Evolutionary conservation across 2,329 filamentous ascomycete genomes (phyloP), one percentile per base, ranked within the genome.

Genomic region (Pseudocercospora ulei): DNA sequence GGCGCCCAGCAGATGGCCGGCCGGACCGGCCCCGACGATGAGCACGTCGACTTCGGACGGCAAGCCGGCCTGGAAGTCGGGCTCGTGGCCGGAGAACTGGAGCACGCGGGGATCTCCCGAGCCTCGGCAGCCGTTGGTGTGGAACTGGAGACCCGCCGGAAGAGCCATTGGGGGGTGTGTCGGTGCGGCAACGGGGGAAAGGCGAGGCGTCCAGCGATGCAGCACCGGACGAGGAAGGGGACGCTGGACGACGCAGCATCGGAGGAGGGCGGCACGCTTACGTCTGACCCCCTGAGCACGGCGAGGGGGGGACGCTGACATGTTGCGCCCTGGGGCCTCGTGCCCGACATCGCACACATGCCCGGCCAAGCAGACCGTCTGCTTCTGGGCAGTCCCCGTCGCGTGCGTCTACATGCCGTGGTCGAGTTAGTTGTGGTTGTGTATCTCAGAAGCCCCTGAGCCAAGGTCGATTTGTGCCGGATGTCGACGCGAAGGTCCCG

Each of bases 381-480:
- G 1, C 86, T 85, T 7, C 84, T 63, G 2, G 88, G 78, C 42
- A 96, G 68, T 1, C 88, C 88, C 57, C 85, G n/a, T n/a, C n/a
- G n/a, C n/a, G n/a, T n/a, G n/a, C n/a, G n/a, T n/a, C n/a, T n/a
- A 92, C 77, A 95, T 92, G 65, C n/a, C n/a, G n/a, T n/a, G n/a
- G n/a, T n/a, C n/a, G n/a, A 95, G 94, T 63, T 93, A 94, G 58
- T 82, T 90, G 45, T 86, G 78, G 36, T 85, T 78, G 7, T 78
- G 73, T 11, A 77, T 26, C 85, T 81, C 17, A 94, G 72, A 2
- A 73, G 70, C 48, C 92, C 87, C 62, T 93, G 68, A 18, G 64
- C 61, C 62, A 65, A 68, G 47, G 67, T 68, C 45, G 60, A 64
- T 47, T 60, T 61, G 39, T 61, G 56, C 33, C 43, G 41, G 40